Base-by-base conservation (phyloP, 1,139 yeast genomes). In the Torulaspora pretoriensis region DNA sequence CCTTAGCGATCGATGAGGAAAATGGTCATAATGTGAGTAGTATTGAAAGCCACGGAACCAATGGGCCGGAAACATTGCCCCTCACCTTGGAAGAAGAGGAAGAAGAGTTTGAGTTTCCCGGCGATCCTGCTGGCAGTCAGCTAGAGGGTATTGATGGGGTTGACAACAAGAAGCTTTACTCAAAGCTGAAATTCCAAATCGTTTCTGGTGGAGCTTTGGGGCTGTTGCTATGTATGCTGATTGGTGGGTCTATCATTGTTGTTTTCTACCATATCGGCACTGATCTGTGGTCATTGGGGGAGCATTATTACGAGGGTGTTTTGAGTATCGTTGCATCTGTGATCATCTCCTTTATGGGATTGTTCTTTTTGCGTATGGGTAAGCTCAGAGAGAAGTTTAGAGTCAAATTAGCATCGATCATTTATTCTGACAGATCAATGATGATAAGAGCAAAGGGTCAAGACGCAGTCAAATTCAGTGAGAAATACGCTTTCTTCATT, bases 301-400 rank as follows among this genome's bases (percentile, higher is more conserved):
- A 90, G 65, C 96, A 90, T 63, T 75, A 89, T 49, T 90, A 96
- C 87, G 97, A 90, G 71, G 97, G 96, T 63, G 75, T 83, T 29
- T 80, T 90, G 60, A 83, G 89, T 63, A 70, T 89, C 27, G 75
- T 90, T 57, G 97, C 97, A 1, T 77, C 94, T 0, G 72, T 85
- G 19, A 77, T 90, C 64, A 90, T 90, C 51, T 80, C 96, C 2
- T 59, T 81, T 39, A 89, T 90, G 97, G 97, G 97, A 42, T 70
- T 90, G 56, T 94, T 95, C 60, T 85, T 90, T 83, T 75, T 90
- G 59, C 77, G 96, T 64, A 76, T 90, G 63, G 88, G 90, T 67
- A 90, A 89, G 70, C 77, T 90, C 81, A 82, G 86, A 67, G 92
- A 81, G 58, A 90, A 89, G 68, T 90, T 96, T 88, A 81, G 96